phyloP scores from a whole-genome alignment of 805 yeast species.

The Sugiyamaella floridensis region DNA sequence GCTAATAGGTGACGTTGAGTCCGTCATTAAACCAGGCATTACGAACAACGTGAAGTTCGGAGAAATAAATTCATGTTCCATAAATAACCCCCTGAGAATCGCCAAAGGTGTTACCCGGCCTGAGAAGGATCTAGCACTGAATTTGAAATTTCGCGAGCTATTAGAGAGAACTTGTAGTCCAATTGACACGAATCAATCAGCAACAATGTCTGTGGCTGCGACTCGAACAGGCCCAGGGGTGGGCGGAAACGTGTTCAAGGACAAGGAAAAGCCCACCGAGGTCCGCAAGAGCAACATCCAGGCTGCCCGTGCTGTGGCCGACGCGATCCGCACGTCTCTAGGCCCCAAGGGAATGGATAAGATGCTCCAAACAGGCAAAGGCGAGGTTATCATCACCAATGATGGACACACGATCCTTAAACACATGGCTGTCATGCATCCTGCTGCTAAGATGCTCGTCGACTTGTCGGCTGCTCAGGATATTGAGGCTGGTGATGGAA shows the following conservation, averaged over 20 bases:
- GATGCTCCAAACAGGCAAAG: conserved; percentile 85
- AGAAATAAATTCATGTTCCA: background rate
- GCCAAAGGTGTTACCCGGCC: background rate
- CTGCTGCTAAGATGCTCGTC: conserved; percentile 97
- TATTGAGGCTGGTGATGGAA: conserved; percentile 99
- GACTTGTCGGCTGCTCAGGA: conserved; percentile 98
- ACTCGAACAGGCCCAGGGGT: conserved; percentile 5
- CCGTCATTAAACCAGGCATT: background rate
- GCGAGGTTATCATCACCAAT: conserved; percentile 90
- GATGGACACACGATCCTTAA: conserved; percentile 96
- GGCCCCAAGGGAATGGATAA: conserved; percentile 99
- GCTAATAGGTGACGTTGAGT: background rate
- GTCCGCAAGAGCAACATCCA: conserved; percentile 81
- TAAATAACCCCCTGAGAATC: background rate
- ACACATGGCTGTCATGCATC: conserved; percentile 98
- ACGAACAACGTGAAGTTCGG: background rate
- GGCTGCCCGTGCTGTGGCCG: conserved; percentile 93
- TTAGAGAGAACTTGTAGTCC: background rate
- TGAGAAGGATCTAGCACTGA: background rate
- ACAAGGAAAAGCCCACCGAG: conserved; percentile 92
- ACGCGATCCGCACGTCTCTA: conserved; percentile 87
- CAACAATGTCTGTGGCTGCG: conserved; percentile 14
- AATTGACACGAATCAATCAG: background rate
- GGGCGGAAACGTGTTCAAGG: conserved; percentile 46
- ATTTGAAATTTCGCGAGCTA: too few relatives aligned